Evolutionary conservation across 2,329 filamentous ascomycete species (phyloP).

Genomic region (Raffaelea albimanens): DNA sequence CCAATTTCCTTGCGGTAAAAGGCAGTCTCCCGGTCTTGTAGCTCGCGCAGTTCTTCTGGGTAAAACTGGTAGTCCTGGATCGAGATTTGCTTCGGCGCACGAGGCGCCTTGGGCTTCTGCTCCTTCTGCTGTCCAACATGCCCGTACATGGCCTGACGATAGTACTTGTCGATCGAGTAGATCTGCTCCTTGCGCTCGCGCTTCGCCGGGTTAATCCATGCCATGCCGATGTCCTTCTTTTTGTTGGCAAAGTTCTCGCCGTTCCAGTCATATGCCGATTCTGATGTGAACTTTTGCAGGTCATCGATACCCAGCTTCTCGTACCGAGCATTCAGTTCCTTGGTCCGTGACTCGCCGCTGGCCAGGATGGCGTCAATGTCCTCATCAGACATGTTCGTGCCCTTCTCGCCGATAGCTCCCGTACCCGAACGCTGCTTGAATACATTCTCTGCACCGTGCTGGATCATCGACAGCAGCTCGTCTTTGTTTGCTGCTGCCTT

Average conservation of each 20-base stretch:
- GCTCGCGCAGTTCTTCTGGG: conserved; percentile 68
- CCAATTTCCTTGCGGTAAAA: conserved; percentile 93
- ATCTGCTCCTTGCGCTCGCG: conserved; percentile 96
- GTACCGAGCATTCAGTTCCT: conserved; percentile 84
- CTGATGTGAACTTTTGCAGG: conserved; percentile 92
- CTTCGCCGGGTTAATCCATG: conserved; percentile 97
- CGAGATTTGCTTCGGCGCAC: conserved; percentile 82
- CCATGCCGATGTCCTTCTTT: conserved; percentile 81
- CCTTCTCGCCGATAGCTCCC: conserved; percentile 49
- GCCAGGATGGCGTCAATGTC: conserved; percentile 85
- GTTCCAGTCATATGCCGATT: conserved; percentile 98
- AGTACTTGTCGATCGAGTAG: conserved; percentile 99
- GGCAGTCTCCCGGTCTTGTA: conserved; percentile 94
- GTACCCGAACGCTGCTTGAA: conserved; percentile 66
- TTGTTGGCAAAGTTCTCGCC: conserved; percentile 87
- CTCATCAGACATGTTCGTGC: conserved; percentile 63
- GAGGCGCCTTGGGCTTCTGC: conserved; percentile 92
- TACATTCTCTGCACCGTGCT: conserved; percentile 93
- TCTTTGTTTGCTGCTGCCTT: conserved; percentile 94
- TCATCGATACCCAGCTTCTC: conserved; percentile 96
- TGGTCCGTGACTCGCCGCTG: conserved; percentile 80
- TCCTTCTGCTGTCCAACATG: conserved; percentile 66
- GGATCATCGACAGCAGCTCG: conserved; percentile 94
- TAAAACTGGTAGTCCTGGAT: conserved; percentile 99
- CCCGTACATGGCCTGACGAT: conserved; percentile 74